Conservation (phyloP, 2,329 filamentous ascomycete species). For the Neopestalotiopsis sp. region DNA sequence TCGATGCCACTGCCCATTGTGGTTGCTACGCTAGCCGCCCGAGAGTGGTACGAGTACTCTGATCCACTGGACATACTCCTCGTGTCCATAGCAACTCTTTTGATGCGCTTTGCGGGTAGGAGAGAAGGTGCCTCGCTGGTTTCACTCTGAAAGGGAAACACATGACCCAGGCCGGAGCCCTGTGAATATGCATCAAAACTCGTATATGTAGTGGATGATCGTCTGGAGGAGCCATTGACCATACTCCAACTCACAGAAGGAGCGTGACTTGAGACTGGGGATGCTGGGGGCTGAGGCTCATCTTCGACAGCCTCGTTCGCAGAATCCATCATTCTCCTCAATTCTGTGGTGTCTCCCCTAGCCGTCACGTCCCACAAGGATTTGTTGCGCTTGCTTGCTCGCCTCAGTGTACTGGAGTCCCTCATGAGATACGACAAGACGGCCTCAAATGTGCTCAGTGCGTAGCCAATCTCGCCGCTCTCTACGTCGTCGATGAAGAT, state of each 20-base stretch:
- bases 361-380: slow-evolving; percentile 86
- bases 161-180: slow-evolving; percentile 74
- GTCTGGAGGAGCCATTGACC: slow-evolving; percentile 49
- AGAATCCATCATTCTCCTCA: slow-evolving; percentile 82
- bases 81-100: slow-evolving; percentile 88
- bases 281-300: slow-evolving; percentile 40
- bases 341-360: slow-evolving; percentile 75
- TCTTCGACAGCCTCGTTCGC: slow-evolving; percentile 56
- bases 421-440: slow-evolving; percentile 86
- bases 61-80: slow-evolving; percentile 88
- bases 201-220: slow-evolving; percentile 48
- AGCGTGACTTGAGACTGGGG: slow-evolving; percentile 48
- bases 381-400: slow-evolving; percentile 85
- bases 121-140: slow-evolving; percentile 43
- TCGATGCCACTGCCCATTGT: slow-evolving; percentile 77
- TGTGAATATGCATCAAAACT: slow-evolving; percentile 58
- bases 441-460: slow-evolving; percentile 92
- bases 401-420: slow-evolving; percentile 81
- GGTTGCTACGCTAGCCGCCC: slow-evolving; percentile 79
- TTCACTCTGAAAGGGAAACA: slow-evolving; percentile 86
- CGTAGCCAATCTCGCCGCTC: slow-evolving; percentile 94
- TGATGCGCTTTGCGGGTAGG: slow-evolving; percentile 59
- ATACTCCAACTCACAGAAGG: slow-evolving; percentile 55
- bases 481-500: slow-evolving; percentile 98
- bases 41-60: slow-evolving; percentile 80